Conservation (phyloP, 768 basidiomycete genomes). For the Leucosporidium scottii region DNA sequence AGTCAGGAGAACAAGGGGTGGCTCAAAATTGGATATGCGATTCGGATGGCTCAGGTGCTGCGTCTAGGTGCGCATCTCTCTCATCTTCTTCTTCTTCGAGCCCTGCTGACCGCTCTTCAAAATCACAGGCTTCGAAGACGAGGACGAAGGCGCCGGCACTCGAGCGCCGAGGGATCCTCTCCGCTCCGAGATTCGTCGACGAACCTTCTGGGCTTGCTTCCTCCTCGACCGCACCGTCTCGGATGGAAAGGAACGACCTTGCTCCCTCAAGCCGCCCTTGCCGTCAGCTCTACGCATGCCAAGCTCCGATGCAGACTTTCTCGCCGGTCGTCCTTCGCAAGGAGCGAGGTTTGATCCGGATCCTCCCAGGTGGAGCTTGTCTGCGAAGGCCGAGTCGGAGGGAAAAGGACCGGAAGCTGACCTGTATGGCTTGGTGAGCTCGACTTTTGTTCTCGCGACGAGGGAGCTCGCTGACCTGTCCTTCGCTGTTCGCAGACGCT, state of each 20-base stretch:
- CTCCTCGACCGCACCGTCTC: conserved; percentile 28
- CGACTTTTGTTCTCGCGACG: no score
- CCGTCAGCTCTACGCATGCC: conserved; percentile 27
- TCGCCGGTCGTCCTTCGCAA: conserved; percentile 1
- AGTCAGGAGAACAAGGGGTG: conserved; percentile 30
- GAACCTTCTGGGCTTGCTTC: conserved; percentile 31
- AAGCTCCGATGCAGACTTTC: conserved; percentile 25
- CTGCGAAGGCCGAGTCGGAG: background rate
- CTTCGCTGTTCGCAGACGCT: conserved; percentile 7
- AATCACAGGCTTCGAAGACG: conserved; percentile 23
- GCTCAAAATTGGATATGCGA: conserved; percentile 28
- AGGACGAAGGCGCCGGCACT: conserved; percentile 1
- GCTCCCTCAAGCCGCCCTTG: conserved; percentile 26
- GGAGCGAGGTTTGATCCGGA: conserved; percentile 26
- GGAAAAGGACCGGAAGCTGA: conserved; percentile 26
- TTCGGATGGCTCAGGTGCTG: conserved; percentile 32
- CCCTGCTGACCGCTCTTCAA: no score
- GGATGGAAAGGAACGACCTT: conserved; percentile 34
- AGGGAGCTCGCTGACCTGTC: no score
- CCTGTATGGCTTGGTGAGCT: conserved; percentile 12
- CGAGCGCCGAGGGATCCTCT: conserved; percentile 6
- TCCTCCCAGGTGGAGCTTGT: conserved; percentile 21
- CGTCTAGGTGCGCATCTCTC: conserved; percentile 6
- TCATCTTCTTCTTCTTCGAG: no score
- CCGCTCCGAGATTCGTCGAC: conserved; percentile 18